Conservation (phyloP, 441 rosid genomes). For the Syzygium malaccense region DNA sequence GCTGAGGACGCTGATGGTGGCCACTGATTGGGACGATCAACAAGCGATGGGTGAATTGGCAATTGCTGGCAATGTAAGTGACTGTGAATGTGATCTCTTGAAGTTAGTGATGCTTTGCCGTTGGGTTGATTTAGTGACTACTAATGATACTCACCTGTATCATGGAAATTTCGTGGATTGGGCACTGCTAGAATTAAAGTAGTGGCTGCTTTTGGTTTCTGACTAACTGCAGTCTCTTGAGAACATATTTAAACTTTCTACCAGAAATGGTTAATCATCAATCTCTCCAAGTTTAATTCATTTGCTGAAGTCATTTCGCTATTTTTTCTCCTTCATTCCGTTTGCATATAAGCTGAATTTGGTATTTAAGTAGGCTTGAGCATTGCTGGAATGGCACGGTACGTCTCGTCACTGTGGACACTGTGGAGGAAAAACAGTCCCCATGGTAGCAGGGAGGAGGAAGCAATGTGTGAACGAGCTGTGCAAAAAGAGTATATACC, state of each 20-base stretch:
- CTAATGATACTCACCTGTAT: slow-evolving; percentile 71
- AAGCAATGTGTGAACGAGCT: slow-evolving; percentile 57
- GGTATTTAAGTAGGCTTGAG: slow-evolving; percentile 50
- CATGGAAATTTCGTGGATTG: not conserved
- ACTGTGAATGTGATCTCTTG: not conserved
- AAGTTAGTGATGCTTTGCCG: not conserved
- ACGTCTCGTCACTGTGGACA: slow-evolving; percentile 62
- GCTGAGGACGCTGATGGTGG: slow-evolving; percentile 87
- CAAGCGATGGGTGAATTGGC: slow-evolving; percentile 78
- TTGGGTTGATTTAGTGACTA: not conserved
- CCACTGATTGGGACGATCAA: slow-evolving; percentile 79
- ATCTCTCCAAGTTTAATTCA: not conserved
- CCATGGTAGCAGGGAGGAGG: slow-evolving; percentile 75
- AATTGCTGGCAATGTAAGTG: slow-evolving; percentile 90
- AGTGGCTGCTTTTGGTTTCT: not conserved
- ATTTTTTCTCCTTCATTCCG: not conserved
- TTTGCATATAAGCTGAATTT: not conserved
- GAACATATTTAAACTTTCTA: not conserved
- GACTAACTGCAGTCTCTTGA: not conserved
- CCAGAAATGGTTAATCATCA: not conserved
- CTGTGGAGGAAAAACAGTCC: slow-evolving; percentile 58
- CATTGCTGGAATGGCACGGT: slow-evolving; percentile 83
- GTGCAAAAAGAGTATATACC: slow-evolving; percentile 68
- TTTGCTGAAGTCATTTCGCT: not conserved
- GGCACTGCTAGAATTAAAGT: not conserved